Conservation (phyloP, 1,284 basidiomycete genomes). For the Tremellales sp. region DNA sequence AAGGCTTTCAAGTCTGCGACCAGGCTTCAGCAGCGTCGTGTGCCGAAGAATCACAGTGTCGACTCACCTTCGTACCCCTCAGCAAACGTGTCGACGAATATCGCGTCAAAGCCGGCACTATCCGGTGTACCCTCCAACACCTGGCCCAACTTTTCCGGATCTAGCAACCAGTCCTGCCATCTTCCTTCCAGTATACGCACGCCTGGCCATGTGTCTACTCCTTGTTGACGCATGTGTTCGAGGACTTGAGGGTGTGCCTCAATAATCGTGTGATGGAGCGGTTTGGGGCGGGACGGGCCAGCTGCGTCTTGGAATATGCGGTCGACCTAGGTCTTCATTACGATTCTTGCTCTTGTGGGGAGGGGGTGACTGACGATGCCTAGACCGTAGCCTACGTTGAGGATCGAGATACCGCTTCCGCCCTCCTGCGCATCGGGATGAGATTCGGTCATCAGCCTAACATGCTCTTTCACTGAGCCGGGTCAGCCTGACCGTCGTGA, state of each 20-base stretch:
- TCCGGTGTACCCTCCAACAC: slow-evolving; percentile 38
- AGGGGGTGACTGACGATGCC: slow-evolving; percentile 66
- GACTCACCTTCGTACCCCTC: slow-evolving; percentile 71
- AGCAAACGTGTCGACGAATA: slow-evolving; percentile 95
- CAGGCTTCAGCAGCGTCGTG: background rate
- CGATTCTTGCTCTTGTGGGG: background rate
- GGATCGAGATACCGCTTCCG: slow-evolving; percentile 58
- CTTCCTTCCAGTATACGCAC: slow-evolving; percentile 80
- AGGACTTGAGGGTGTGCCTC: slow-evolving; percentile 94
- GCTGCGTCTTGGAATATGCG: slow-evolving; percentile 62
- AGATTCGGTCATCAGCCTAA: slow-evolving; percentile 55
- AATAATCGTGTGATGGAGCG: slow-evolving; percentile 77
- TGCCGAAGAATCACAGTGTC: background rate
- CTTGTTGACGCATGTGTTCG: slow-evolving; percentile 64
- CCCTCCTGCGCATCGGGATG: slow-evolving; percentile 52
- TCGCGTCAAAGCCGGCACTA: slow-evolving; percentile 67
- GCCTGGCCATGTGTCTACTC: slow-evolving; percentile 73
- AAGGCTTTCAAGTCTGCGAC: slow-evolving; percentile 67
- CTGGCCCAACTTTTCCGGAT: slow-evolving; percentile 42
- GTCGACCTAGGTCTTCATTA: slow-evolving; percentile 64
- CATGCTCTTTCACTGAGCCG: slow-evolving; percentile 49
- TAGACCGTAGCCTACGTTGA: slow-evolving; percentile 93
- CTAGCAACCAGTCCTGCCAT: slow-evolving; percentile 78
- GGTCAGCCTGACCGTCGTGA: slow-evolving; percentile 17
- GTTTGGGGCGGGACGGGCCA: slow-evolving; percentile 50